Evolutionary conservation across 176 grass and related monocot species (phyloP).

Genomic region (Miscanthus lutarioriparius): DNA sequence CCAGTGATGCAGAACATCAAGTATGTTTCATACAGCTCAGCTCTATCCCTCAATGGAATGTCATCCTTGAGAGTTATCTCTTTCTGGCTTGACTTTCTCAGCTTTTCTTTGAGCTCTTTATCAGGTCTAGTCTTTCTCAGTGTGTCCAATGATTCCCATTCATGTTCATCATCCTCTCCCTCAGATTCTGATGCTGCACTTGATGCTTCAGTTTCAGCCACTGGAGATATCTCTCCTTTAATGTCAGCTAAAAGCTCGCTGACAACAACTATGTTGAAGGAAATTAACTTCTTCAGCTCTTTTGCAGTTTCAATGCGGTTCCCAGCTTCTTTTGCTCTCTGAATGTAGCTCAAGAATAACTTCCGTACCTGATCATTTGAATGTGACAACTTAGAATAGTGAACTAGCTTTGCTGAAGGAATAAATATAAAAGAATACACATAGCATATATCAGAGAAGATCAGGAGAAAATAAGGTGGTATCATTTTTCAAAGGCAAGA

Average conservation of each 20-base stretch:
- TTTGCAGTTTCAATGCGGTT: constrained; percentile 88
- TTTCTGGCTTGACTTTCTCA: constrained; percentile 70
- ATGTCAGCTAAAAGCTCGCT: constrained; percentile 84
- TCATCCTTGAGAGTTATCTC: constrained; percentile 96
- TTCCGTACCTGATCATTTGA: constrained; percentile 68
- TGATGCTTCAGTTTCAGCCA: constrained; percentile 50
- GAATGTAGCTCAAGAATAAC: constrained; percentile 74
- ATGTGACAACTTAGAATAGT: constrained; percentile 23
- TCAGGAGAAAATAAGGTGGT: constrained; percentile 6
- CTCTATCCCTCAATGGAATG: constrained; percentile 72
- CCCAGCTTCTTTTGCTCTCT: constrained; percentile 69
- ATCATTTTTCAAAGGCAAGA: constrained; percentile 21
- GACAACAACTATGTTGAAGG: constrained; percentile 79
- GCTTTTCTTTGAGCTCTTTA: constrained; percentile 63
- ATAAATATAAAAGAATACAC: constrained; percentile 3
- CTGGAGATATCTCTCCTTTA: constrained; percentile 66
- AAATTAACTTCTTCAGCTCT: constrained; percentile 87
- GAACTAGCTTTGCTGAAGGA: constrained; percentile 9
- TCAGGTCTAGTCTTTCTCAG: constrained; percentile 63
- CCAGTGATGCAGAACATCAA: constrained; percentile 84
- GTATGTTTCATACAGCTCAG: constrained; percentile 85
- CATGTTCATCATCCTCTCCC: constrained; percentile 54
- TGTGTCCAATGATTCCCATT: constrained; percentile 76
- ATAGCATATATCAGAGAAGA: constrained; percentile 27
- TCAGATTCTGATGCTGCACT: constrained; percentile 43